Conservation (phyloP, 208 protist species). For the Strigomonas culicis region DNA sequence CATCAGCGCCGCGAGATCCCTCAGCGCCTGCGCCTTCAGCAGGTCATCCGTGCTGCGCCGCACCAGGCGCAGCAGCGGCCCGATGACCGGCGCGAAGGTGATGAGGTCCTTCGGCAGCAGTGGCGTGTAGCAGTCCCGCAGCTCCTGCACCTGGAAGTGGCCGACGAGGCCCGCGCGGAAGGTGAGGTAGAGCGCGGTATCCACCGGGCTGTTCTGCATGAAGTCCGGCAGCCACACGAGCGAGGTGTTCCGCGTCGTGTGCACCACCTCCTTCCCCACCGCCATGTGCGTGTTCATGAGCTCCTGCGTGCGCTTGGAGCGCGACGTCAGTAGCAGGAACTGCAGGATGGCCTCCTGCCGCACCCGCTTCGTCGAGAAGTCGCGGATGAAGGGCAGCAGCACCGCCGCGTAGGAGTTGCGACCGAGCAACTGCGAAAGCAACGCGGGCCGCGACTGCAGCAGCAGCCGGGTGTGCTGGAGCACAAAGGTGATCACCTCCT, state of each 20-base stretch:
- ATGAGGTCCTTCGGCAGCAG: constrained; percentile 31
- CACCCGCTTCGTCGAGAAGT: constrained; percentile 20
- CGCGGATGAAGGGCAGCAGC: constrained; percentile 63
- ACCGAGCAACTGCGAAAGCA: constrained; percentile 56
- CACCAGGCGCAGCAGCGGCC: constrained; percentile 57
- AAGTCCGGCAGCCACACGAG: constrained; percentile 67
- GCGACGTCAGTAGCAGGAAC: constrained; percentile 55
- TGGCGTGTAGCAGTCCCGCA: constrained; percentile 26
- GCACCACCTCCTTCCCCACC: constrained; percentile 44
- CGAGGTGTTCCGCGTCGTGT: constrained; percentile 57
- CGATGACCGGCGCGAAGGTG: constrained; percentile 43
- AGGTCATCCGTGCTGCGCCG: constrained; percentile 29
- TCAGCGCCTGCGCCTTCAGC: constrained; percentile 43
- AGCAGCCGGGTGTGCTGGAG: constrained; percentile 49
- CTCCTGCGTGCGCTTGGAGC: constrained; percentile 71
- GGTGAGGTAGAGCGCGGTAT: constrained; percentile 47
- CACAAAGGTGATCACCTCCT: constrained; percentile 23
- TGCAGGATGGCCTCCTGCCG: constrained; percentile 66
- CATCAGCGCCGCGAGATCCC: constrained; percentile 52
- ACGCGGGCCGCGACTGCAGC: constrained; percentile 37
- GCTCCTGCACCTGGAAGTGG: constrained; percentile 38
- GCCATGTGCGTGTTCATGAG: constrained; percentile 68
- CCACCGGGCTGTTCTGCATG: constrained; percentile 25
- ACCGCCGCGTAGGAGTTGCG: constrained; percentile 45
- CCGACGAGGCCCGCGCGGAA: constrained; percentile 66